phyloP scores from a whole-genome alignment of 2,329 filamentous ascomycete genomes.

The Erysiphe pisi region DNA sequence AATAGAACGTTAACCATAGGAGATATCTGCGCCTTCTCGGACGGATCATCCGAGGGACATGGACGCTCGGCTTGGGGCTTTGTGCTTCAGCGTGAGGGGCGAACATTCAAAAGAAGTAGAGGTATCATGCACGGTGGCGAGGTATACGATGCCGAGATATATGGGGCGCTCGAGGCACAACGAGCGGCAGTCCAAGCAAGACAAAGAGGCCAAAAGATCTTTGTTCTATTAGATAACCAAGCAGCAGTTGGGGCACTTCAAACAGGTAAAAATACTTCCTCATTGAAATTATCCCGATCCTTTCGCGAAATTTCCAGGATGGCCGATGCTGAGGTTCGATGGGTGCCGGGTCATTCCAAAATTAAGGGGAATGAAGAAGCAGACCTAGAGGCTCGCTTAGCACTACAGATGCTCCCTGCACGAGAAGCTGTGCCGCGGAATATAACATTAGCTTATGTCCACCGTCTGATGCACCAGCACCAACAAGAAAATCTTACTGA shows the following conservation, averaged over 20 bases:
- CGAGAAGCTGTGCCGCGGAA: no score
- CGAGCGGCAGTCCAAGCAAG: neutral
- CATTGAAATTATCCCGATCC: neutral
- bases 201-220: neutral
- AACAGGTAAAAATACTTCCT: neutral
- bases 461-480: no score
- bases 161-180: neutral
- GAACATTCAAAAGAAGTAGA: neutral
- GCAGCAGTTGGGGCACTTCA: neutral
- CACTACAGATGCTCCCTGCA: no score
- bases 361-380: neutral
- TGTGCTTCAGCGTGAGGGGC: neutral
- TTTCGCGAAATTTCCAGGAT: neutral
- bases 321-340: neutral
- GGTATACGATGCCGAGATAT: neutral
- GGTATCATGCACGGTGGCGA: neutral
- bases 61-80: neutral
- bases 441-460: no score
- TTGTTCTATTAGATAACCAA: neutral
- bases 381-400: neutral
- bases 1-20: no score
- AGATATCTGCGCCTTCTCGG: no score
- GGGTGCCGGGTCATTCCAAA: neutral
- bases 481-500: no score
- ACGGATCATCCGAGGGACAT: neutral